Evolutionary conservation across 345 rosid genomes (phyloP).

Genomic region (Syzygium grande): DNA sequence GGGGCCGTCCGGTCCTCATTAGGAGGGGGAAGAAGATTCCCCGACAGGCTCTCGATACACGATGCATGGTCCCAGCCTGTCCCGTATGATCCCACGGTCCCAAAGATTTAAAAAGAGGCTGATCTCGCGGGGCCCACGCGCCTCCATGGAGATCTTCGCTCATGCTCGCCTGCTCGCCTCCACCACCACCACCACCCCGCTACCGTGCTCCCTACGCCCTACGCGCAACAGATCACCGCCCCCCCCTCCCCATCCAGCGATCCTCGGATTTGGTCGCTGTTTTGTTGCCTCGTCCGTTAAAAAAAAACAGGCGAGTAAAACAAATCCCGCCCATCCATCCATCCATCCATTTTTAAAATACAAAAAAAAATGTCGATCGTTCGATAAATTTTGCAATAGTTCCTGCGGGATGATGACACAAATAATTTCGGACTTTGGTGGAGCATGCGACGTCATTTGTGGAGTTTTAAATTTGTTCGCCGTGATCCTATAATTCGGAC

Average conservation of each 20-base stretch:
- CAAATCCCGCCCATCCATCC: neutral
- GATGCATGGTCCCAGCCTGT: neutral
- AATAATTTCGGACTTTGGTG: fast-evolving
- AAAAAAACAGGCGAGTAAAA: neutral
- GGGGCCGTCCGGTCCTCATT: neutral
- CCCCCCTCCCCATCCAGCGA: neutral
- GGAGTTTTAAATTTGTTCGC: no score
- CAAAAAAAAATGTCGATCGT: neutral
- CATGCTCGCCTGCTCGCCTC: no score
- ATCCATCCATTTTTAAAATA: neutral
- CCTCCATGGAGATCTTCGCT: neutral
- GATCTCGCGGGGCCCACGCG: neutral
- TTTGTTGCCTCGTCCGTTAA: neutral
- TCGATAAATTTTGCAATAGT: neutral
- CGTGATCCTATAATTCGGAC: no score
- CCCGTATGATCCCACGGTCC: conserved; percentile 1
- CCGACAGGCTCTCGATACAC: neutral
- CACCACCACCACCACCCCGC: neutral
- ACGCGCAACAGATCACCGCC: fast-evolving
- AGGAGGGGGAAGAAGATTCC: conserved; percentile 2
- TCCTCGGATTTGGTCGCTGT: neutral
- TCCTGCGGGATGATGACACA: fast-evolving
- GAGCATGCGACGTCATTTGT: no score
- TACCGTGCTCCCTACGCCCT: neutral
- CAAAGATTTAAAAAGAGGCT: neutral